Percentiles rank a stretch among this genome's conserved stretches.
phyloP scores from a whole-genome alignment of 306 rosid genomes.

The Trifolium pratense region DNA sequence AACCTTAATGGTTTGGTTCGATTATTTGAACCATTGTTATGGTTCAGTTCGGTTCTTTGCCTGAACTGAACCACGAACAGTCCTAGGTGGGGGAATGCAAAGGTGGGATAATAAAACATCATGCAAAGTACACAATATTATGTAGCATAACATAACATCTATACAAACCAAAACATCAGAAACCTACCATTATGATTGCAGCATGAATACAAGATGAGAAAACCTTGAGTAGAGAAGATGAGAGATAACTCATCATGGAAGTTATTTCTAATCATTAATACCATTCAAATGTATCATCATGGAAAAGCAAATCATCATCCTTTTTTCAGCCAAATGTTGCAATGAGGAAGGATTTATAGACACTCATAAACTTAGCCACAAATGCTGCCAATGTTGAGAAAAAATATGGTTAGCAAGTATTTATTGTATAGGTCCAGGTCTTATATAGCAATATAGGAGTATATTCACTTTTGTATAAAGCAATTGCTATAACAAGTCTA shows the following conservation, averaged over 20 bases:
- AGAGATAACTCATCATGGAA: not conserved
- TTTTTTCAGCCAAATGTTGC: slow-evolving; percentile 75
- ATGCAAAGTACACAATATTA: not conserved
- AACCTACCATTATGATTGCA: slow-evolving; percentile 1
- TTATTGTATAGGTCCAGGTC: not conserved
- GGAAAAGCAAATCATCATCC: slow-evolving; percentile 27
- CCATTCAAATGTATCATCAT: slow-evolving; percentile 18
- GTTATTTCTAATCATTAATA: not conserved
- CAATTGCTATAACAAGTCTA: not conserved
- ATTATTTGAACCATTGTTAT: no score
- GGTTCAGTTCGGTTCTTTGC: no score
- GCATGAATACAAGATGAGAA: slow-evolving; percentile 12
- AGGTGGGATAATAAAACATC: not conserved
- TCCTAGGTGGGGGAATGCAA: not conserved
- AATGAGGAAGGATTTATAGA: slow-evolving; percentile 81
- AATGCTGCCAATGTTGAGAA: slow-evolving; percentile 65
- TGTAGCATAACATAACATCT: slow-evolving; percentile 30
- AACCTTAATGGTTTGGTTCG: no score
- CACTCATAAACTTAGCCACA: slow-evolving; percentile 97
- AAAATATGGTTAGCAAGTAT: not conserved
- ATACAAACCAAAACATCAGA: slow-evolving; percentile 30
- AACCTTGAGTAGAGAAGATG: not conserved
- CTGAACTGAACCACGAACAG: no score
- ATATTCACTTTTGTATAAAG: slow-evolving; percentile 8
- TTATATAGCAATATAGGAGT: not conserved